Base-by-base conservation (phyloP, 1,284 basidiomycete species). In the Leccinum cinnamomeum region DNA sequence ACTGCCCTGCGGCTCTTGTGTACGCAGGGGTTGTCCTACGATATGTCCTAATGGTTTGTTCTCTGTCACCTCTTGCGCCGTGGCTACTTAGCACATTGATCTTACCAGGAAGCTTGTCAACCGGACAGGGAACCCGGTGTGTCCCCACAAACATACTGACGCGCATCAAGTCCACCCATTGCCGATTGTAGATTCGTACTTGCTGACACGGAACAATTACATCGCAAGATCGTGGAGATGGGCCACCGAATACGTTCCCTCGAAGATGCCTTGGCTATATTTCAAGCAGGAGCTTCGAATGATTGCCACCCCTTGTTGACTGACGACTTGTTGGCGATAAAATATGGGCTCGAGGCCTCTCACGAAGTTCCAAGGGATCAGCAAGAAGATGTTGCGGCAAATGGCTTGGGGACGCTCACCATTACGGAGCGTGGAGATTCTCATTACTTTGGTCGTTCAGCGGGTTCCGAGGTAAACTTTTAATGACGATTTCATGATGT, bases 371-470 rank as follows among this genome's bases (percentile, higher is more conserved):
- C 68, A 35, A 59, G 58, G 60, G 72, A 79, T 57, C 67, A 70
- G 35, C 70, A 72, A 23, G 57, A 72, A 23, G 57, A 65, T 68
- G 67, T 76, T 20, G 73, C 76, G 2, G 75, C 82, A 39, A 75
- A 83, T 70, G 82, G 82, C 20, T 68, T 81, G 55, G 87, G 87
- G 1, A 88, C 87, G 6, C 76, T 89, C 56, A 87, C 85, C 1
- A 81, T 89, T 37, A 84, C 83, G 5, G 84, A 86, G 62, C 76
- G 79, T 53, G 87, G 86, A 6, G 84, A 85, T 69, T 84, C 82
- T n/a, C 86, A 85, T 67, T 89, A 89, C 70, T 88, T 86, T 67
- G 87, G 87, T n/a, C 83, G 84, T 48, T 85, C 87, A 51, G 85
- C 81, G n/a, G 86, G 85, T 33, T 80, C 85, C 37, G 84, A 79